phyloP scores from a whole-genome alignment of 2,329 filamentous ascomycete genomes.

The Biscogniauxia mediterranea region DNA sequence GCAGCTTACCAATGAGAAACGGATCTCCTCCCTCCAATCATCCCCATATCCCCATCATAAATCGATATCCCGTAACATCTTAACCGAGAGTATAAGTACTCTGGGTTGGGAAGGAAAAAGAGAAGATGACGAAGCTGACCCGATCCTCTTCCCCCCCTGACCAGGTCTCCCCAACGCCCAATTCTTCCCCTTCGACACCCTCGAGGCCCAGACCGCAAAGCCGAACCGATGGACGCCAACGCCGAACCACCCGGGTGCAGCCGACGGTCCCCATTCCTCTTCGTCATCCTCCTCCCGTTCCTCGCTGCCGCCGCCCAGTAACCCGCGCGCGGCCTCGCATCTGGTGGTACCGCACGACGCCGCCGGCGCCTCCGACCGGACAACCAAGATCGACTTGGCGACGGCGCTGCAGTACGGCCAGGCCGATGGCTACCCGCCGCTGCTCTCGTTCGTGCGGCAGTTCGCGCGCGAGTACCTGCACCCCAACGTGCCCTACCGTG shows the following conservation, averaged over 20 bases:
- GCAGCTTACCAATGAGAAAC: not conserved
- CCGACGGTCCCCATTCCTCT: conserved; percentile 37
- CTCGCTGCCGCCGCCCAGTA: conserved; percentile 20
- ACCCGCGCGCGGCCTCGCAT: conserved; percentile 42
- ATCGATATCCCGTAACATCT: not conserved
- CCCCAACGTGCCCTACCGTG: conserved; percentile 75
- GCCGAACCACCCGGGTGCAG: conserved; percentile 53
- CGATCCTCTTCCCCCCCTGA: not conserved
- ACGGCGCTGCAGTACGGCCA: conserved; percentile 85
- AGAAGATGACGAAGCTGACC: not conserved
- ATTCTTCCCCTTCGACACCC: conserved; percentile 88
- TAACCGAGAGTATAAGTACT: too few species aligned
- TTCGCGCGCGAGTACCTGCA: conserved; percentile 77
- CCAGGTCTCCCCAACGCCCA: conserved; percentile 74
- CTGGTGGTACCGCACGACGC: conserved; percentile 63
- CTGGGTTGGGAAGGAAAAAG: too few species aligned
- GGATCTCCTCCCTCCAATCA: too few species aligned
- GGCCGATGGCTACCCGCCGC: conserved; percentile 76
- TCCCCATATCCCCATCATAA: not conserved
- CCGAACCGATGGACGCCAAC: conserved; percentile 73
- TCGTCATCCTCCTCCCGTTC: conserved; percentile 35
- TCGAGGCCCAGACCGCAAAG: conserved; percentile 76
- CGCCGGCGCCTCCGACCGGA: conserved; percentile 52
- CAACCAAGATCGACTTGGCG: conserved; percentile 74
- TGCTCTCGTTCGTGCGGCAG: conserved; percentile 74